Evolutionary conservation across 768 basidiomycete species (phyloP).

Genomic region (Rhodosporidiobolus odoratus): DNA sequence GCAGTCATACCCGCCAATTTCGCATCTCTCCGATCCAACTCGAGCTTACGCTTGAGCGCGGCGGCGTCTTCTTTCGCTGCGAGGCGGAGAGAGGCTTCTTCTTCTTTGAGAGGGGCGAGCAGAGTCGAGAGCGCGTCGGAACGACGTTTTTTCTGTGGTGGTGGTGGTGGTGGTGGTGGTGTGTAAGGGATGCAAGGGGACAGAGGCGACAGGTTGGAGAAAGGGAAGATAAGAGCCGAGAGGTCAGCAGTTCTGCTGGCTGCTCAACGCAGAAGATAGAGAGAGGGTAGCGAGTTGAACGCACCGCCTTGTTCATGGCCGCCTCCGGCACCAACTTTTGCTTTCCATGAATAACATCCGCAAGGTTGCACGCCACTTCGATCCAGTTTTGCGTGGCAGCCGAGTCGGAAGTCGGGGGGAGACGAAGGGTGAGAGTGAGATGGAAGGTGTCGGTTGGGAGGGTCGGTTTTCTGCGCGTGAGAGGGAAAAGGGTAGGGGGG

Average conservation of each 20-base stretch:
- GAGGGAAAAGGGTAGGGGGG: too few species aligned
- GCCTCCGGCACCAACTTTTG: constrained; percentile 13
- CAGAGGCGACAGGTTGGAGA: not conserved
- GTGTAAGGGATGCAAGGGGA: not conserved
- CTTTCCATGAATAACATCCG: constrained; percentile 24
- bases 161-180: not conserved
- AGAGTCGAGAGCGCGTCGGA: constrained; percentile 12
- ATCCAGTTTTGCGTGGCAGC: not conserved
- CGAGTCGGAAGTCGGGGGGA: not conserved
- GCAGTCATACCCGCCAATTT: constrained; percentile 3
- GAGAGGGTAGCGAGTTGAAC: not conserved
- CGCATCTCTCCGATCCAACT: not conserved
- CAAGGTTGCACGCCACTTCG: constrained; percentile 24
- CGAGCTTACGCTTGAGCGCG: constrained; percentile 20
- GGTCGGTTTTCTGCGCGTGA: not conserved
- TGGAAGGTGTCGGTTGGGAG: constrained; percentile 10
- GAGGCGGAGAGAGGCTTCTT: not conserved
- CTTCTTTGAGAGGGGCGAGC: constrained; percentile 2
- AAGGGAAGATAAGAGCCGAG: not conserved
- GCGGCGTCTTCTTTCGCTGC: constrained; percentile 2
- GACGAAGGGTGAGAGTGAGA: constrained; percentile 21
- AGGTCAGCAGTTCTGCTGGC: too few species aligned
- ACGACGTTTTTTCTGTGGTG: constrained; percentile 16
- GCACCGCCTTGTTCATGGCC: constrained; percentile 14
- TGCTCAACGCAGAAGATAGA: too few species aligned